Conservation (phyloP, 2,329 filamentous ascomycete genomes). For the Alternaria incomplexa region DNA sequence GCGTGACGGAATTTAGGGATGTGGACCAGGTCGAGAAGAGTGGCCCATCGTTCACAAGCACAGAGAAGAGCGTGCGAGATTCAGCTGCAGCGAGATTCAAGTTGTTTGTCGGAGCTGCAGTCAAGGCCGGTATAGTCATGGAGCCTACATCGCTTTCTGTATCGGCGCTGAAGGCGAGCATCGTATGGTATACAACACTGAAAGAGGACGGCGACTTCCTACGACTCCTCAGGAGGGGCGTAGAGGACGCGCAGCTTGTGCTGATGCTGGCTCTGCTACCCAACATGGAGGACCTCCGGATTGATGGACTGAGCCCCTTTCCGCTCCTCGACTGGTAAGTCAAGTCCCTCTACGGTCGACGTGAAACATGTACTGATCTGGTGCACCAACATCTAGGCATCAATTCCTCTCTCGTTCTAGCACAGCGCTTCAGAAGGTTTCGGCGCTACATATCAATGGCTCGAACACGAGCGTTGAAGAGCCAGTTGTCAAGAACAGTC, state of each 20-base stretch:
- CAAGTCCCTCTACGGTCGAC: too few species aligned
- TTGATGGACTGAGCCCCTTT: conserved; percentile 1
- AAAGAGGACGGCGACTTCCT: conserved; percentile 2
- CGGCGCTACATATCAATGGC: background rate
- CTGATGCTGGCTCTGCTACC: background rate
- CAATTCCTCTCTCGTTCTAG: conserved; percentile 2
- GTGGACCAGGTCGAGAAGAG: background rate
- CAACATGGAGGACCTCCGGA: background rate
- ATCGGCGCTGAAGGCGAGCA: background rate
- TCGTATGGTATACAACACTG: conserved; percentile 1
- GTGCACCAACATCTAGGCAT: background rate
- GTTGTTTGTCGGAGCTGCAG: background rate
- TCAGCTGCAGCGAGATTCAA: background rate
- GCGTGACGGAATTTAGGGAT: background rate
- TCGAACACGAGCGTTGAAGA: background rate
- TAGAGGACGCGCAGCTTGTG: conserved; percentile 1
- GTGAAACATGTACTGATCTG: background rate
- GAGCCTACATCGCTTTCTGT: background rate
- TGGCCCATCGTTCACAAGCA: background rate
- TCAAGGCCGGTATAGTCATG: background rate
- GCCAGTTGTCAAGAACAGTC: background rate
- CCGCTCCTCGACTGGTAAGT: background rate
- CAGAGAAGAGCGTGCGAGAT: background rate
- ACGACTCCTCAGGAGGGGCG: background rate
- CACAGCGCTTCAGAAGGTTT: background rate